A percentile compares a stretch with the other conserved stretches of the same genome.
phyloP scores from a whole-genome alignment of 148 eudicot species.

The Rhododendron henanense region DNA sequence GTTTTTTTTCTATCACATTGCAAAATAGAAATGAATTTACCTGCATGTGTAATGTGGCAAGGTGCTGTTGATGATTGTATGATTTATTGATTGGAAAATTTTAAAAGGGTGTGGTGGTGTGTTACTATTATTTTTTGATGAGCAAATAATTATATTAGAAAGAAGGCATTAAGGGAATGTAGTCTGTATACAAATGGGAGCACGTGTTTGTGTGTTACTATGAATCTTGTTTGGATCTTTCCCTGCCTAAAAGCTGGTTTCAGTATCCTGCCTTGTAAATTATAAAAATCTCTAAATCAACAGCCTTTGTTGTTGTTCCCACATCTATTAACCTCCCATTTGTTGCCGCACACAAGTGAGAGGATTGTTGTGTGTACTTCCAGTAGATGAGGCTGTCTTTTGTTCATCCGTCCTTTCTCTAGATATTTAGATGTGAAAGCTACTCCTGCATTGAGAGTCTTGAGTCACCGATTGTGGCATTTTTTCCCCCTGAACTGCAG shows the following conservation, averaged over 20 bases:
- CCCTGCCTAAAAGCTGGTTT: not conserved
- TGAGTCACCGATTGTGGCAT: not conserved
- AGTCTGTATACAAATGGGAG: too few relatives aligned
- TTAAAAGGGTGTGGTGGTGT: not conserved
- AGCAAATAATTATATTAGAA: too few relatives aligned
- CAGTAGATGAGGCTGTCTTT: not conserved
- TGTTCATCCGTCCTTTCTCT: not conserved
- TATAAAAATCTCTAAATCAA: not conserved
- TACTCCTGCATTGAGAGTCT: not conserved
- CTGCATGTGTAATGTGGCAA: not conserved
- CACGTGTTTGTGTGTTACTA: not conserved
- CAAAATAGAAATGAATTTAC: not conserved
- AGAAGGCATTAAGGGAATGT: too few relatives aligned
- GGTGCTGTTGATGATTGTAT: not conserved
- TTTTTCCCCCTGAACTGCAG: slow-evolving; percentile 28
- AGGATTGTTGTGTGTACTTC: not conserved
- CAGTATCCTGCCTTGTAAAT: not conserved
- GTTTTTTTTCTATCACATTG: not conserved
- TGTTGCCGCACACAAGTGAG: not conserved
- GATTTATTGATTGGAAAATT: not conserved
- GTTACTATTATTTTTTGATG: too few relatives aligned
- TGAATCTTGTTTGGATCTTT: not conserved
- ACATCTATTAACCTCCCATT: not conserved
- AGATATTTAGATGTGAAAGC: not conserved
- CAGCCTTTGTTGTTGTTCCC: not conserved